Percentiles rank a stretch among this genome's conserved stretches.
Evolutionary conservation across 2,329 filamentous ascomycete genomes (phyloP).

Genomic region (Pestalotiopsis sp.): DNA sequence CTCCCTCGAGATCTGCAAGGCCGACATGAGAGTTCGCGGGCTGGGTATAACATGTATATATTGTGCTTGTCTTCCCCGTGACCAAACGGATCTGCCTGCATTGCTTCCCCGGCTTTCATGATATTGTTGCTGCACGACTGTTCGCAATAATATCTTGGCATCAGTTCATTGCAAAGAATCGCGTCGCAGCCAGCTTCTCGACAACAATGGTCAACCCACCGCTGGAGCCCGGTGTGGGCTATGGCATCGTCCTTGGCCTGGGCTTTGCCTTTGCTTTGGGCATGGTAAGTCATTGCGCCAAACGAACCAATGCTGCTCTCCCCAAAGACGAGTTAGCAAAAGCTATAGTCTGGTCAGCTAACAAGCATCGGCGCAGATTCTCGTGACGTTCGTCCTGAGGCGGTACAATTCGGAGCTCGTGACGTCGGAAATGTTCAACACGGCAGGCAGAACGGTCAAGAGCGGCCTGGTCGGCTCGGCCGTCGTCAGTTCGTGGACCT

Average conservation of each 20-base stretch:
- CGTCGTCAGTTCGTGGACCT: conserved; percentile 93
- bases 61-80: background rate
- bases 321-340: conserved; percentile 60
- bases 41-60: background rate
- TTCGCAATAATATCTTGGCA: background rate
- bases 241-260: conserved; percentile 76
- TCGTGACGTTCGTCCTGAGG: conserved; percentile 36
- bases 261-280: conserved; percentile 75
- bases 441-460: conserved; percentile 85
- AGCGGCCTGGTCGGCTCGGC: conserved; percentile 85
- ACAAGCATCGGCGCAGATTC: conserved; percentile 6
- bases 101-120: background rate
- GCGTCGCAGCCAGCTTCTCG: background rate
- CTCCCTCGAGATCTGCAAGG: background rate
- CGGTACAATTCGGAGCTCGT: conserved; percentile 67
- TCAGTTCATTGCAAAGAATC: background rate
- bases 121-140: background rate
- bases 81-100: background rate
- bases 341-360: conserved; percentile 43
- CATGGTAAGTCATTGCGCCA: conserved; percentile 48
- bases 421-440: conserved; percentile 92
- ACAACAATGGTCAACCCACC: conserved; percentile 36
- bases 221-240: conserved; percentile 67
- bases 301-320: background rate
- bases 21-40: background rate